Evolutionary conservation across 140 eudicot genomes (phyloP).

Genomic region (Anethum foeniculum): DNA sequence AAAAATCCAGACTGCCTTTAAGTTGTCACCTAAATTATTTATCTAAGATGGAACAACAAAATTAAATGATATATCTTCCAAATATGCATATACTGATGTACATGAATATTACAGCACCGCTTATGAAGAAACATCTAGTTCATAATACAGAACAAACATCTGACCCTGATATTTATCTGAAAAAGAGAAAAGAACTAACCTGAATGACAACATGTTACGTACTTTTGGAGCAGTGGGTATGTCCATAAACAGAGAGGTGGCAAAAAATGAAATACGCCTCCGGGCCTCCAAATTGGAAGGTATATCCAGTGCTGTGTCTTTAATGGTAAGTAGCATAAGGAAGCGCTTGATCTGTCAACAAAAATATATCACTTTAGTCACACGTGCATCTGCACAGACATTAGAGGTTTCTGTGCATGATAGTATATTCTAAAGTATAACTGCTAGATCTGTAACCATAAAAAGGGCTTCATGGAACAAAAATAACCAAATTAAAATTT

Average conservation of each 20-base stretch:
- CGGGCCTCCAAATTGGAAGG: slow-evolving; percentile 89
- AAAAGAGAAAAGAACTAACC: slow-evolving; percentile 29
- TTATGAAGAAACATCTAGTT: background rate
- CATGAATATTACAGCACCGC: background rate
- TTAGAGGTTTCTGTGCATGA: background rate
- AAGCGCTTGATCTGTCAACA: slow-evolving; percentile 71
- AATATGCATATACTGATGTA: background rate
- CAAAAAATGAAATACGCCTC: slow-evolving; percentile 77
- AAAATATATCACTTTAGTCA: slow-evolving; percentile 19
- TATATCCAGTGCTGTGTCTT: slow-evolving; percentile 74
- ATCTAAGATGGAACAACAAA: background rate
- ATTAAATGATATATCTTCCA: background rate
- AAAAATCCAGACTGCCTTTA: background rate
- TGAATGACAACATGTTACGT: slow-evolving; percentile 90
- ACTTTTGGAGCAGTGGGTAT: slow-evolving; percentile 95
- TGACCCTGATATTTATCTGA: background rate
- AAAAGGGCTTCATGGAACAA: background rate
- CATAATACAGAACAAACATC: background rate
- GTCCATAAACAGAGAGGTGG: slow-evolving; percentile 88
- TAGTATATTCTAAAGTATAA: background rate
- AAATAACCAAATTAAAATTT: background rate
- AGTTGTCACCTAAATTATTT: background rate
- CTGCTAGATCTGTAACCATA: background rate
- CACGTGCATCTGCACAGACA: background rate
- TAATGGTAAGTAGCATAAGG: slow-evolving; percentile 68